Evolutionary conservation across 768 basidiomycete genomes (phyloP), one percentile per base, ranked within the genome.

Genomic region (Mycena albidolilacea): DNA sequence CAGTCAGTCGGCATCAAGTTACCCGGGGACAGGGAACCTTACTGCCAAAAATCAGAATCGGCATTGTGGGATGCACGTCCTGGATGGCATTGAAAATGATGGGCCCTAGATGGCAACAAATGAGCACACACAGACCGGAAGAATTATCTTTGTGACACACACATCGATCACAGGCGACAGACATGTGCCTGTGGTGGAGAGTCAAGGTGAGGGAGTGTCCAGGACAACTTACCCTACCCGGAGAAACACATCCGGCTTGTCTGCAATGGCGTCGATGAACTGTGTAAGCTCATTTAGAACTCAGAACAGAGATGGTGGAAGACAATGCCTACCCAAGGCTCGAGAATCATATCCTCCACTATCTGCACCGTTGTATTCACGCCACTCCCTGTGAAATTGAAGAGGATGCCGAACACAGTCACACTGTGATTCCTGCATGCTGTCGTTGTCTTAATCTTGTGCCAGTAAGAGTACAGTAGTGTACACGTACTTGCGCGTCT

Each of bases 331-430:
- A 91, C 92, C 93, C 96, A 97, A 3, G 80, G 44, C 78, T 96
- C 95, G 69, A 91, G 90, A 23, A 95, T 90, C 92, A 97, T 92
- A 54, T 91, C 85, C 17, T 83, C 87, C 7, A 94, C 92, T 50
- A 82, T 84, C 77, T 95, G 95, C 19, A 97, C 92, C 2, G 91
- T 92, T 12, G 94, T 94, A 72, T 93, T 93, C 62, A 82, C 78
- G 44, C 85, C 90, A 75, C 94, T 93, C 64, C 90, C 89, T 0
- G 87, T 89, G 79, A 95, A 97, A 79, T 95, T 87, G 72, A 83
- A 97, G 14, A 97, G 79, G 41, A 96, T 91, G 7, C 95, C 96
- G n/a, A 97, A 86, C 3, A 95, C 89, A 0, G 95, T 96, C 48
- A 97, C 90, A 57, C 83, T 89, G 60, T 91, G 87, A 23, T 94